A percentile compares a stretch with the other conserved stretches of the same genome.
Evolutionary conservation across 2,329 filamentous ascomycete species (phyloP).

Genomic region (Alternaria sp.): DNA sequence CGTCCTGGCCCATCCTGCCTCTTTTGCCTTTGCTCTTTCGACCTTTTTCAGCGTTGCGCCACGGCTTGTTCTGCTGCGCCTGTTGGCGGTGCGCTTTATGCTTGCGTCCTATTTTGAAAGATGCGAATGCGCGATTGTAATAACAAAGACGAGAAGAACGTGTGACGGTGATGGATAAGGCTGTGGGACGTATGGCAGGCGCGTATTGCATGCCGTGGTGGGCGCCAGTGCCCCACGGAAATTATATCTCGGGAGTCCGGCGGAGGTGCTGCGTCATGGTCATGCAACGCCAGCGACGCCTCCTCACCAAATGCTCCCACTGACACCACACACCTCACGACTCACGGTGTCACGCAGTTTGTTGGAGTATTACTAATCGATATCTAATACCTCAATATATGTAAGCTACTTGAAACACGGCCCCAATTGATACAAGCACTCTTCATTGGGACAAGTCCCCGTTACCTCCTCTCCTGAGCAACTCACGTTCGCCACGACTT

Average conservation of each 20-base stretch:
- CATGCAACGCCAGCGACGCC: not conserved
- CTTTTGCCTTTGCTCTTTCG: constrained; percentile 32
- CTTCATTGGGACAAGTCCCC: constrained; percentile 2
- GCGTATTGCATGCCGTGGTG: constrained; percentile 1
- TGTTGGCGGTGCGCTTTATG: constrained; percentile 53
- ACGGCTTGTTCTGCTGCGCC: constrained; percentile 41
- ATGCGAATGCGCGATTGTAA: not conserved
- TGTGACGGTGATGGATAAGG: not conserved
- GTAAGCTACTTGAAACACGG: not conserved
- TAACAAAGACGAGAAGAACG: not conserved
- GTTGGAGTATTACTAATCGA: not conserved
- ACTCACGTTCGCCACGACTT: not conserved
- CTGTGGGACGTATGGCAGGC: not conserved
- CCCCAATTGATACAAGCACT: constrained; percentile 5
- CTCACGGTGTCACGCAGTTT: not conserved
- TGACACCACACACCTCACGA: not conserved
- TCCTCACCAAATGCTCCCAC: not conserved
- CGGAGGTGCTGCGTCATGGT: constrained; percentile 11
- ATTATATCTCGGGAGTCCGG: constrained; percentile 12
- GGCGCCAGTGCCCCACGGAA: constrained; percentile 4
- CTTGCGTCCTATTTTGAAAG: constrained; percentile 59
- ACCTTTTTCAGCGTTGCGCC: constrained; percentile 37
- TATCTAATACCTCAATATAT: not conserved
- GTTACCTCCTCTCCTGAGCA: constrained; percentile 3
- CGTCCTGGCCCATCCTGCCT: constrained; percentile 83